Conservation (phyloP, 352 stramenopile species). For the Globisporangium apiculatum region DNA sequence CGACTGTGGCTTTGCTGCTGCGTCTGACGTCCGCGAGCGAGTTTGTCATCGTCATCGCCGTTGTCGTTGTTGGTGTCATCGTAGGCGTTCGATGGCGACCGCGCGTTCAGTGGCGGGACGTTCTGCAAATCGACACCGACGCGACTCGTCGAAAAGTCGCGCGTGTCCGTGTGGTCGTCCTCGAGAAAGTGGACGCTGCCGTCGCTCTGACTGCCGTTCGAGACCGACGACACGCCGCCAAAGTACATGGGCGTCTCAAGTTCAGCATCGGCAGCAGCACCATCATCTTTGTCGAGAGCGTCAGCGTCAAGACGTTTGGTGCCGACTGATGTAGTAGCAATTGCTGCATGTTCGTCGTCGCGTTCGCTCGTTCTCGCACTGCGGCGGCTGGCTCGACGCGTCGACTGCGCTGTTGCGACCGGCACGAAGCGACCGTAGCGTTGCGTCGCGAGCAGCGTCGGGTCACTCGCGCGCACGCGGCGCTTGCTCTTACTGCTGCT, state of each 20-base stretch:
- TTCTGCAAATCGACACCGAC: conserved; percentile 22
- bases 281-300: background rate
- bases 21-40: background rate
- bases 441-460: conserved; percentile 27
- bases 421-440: conserved; percentile 35
- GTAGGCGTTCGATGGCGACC: conserved; percentile 1
- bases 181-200: conserved; percentile 60
- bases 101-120: conserved; percentile 1
- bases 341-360: background rate
- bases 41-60: background rate
- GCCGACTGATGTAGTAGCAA: no score
- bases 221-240: conserved; percentile 65
- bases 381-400: background rate
- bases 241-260: conserved; percentile 27
- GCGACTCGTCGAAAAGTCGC: conserved; percentile 34
- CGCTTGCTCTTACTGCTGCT: background rate
- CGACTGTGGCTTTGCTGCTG: background rate
- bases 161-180: conserved; percentile 31
- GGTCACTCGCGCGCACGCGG: background rate
- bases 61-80: conserved; percentile 2
- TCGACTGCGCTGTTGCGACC: background rate
- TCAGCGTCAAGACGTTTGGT: no score
- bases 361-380: background rate
- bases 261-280: background rate
- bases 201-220: conserved; percentile 42